Evolutionary conservation across 2,329 filamentous ascomycete genomes (phyloP).

Genomic region (Trichoderma arundinaceum): DNA sequence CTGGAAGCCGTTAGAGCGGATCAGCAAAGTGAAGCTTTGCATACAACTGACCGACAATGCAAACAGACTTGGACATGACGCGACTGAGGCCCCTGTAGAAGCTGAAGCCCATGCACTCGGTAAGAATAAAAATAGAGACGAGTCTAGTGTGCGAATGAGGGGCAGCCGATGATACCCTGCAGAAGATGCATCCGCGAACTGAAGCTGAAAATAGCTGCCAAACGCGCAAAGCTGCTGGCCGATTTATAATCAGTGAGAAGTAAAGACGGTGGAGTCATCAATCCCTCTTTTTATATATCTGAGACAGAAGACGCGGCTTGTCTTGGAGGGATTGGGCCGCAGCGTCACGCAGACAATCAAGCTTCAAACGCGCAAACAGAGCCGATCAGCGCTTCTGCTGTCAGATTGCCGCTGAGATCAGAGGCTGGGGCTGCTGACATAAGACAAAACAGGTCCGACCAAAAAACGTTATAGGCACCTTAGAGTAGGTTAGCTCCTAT

Average conservation of each 20-base stretch:
- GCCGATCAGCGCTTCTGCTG: background rate
- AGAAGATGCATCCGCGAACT: background rate
- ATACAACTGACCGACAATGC: constrained; percentile 47
- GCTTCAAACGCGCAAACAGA: constrained; percentile 8
- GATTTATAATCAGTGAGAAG: background rate
- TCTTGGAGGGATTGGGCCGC: background rate
- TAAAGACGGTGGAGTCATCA: background rate
- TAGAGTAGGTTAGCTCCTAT: too few relatives aligned
- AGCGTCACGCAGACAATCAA: constrained; percentile 6
- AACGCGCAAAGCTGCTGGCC: background rate
- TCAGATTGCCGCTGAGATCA: constrained; percentile 23
- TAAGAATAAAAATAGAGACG: background rate
- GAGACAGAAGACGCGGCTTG: background rate
- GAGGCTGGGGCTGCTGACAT: constrained; percentile 22
- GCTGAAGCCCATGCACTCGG: constrained; percentile 35
- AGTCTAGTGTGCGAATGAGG: constrained; percentile 12
- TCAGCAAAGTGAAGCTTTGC: too few relatives aligned
- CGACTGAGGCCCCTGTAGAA: constrained; percentile 31
- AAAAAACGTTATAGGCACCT: too few relatives aligned
- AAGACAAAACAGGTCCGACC: background rate
- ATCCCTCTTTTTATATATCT: background rate
- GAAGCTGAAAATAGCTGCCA: background rate
- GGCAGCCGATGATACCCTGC: background rate
- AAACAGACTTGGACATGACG: constrained; percentile 49
- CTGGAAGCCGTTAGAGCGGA: constrained; percentile 45